Conservation (phyloP, 202 grass and related monocot genomes). For the Tripidium arundinaceum region DNA sequence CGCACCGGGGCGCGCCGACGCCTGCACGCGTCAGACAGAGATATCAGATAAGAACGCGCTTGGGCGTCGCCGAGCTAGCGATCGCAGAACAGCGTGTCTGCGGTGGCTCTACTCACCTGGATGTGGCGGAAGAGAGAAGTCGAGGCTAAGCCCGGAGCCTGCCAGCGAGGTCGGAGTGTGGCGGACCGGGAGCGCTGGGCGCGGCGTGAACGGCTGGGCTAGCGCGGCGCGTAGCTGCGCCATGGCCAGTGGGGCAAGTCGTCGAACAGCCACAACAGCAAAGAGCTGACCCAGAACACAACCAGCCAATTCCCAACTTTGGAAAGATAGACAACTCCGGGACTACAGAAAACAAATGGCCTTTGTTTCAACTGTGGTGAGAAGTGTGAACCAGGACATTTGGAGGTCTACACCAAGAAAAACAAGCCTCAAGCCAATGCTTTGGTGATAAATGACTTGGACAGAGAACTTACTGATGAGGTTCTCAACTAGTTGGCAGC, state of each 20-base stretch:
- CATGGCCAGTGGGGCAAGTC: constrained; percentile 32
- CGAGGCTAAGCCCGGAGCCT: background rate
- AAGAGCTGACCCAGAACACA: too few species aligned
- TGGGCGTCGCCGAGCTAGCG: background rate
- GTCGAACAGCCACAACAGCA: too few species aligned
- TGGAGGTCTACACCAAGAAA: too few species aligned
- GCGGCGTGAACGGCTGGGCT: background rate
- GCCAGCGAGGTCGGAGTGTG: background rate
- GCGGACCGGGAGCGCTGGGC: background rate
- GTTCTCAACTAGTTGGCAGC: too few species aligned
- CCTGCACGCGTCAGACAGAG: constrained; percentile 10
- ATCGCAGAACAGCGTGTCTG: background rate
- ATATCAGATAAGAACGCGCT: background rate
- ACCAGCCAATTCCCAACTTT: too few species aligned
- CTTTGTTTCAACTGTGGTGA: too few species aligned
- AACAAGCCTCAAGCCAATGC: too few species aligned
- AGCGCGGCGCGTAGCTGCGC: constrained; percentile 1
- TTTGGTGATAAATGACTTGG: too few species aligned
- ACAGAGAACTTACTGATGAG: too few species aligned
- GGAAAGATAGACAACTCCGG: too few species aligned
- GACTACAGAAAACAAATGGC: too few species aligned
- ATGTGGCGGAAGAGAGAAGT: background rate
- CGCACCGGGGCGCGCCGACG: background rate
- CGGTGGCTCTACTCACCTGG: background rate
- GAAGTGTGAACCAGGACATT: too few species aligned